Base-by-base conservation (phyloP, 768 basidiomycete species). In the Pulveroboletus sp. region DNA sequence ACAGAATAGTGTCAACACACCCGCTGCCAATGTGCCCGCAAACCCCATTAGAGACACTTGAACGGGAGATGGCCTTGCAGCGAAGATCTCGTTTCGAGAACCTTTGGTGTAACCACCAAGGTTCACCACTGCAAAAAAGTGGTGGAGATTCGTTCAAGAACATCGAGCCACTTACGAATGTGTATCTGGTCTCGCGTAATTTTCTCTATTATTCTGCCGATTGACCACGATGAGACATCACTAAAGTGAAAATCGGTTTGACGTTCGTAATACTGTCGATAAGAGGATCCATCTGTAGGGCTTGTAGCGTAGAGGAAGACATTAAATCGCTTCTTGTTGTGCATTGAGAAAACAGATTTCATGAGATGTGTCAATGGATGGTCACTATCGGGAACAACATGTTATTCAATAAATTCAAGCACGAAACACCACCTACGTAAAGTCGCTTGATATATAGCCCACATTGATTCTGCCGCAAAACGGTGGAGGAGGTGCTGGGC, bases 281-380 rank as follows among this genome's bases (percentile, higher is more conserved):
- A 74, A 13, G 62, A 47, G 6, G 76, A 75, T 19, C 70, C 70
- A 51, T 79, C 77, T 32, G 72, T 68, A n/a, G 72, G 60, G 45
- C 71, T 75, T 14, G 75, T 77, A 10, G 78, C 78, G 52, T 79
- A 79, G 29, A 75, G 67, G 48, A 63, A 75, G 6, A 78, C 58
- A 20, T 68, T 69, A 58, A 78, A 76, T 2, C 55, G 61, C n/a
- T 55, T 42, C 19, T 47, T 57, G 56, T 76, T 63, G 53, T 79
- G 76, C 51, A 75, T 61, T 14, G 65, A 57, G 52, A 79, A 79
- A 35, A 75, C 75, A 14, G 72, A 74, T 53, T 75, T 75, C 75
- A 77, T 79, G 43, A 79, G 68, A 52, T 79, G 77, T 20, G 76
- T 69, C 40, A 79, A 61, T 12, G 77, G 78, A 46, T 79, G 77